These are phyloP conservation scores for Camelina hispida DNA, from an alignment of 345 rosid species.

Conservation along the genomic window DNA sequence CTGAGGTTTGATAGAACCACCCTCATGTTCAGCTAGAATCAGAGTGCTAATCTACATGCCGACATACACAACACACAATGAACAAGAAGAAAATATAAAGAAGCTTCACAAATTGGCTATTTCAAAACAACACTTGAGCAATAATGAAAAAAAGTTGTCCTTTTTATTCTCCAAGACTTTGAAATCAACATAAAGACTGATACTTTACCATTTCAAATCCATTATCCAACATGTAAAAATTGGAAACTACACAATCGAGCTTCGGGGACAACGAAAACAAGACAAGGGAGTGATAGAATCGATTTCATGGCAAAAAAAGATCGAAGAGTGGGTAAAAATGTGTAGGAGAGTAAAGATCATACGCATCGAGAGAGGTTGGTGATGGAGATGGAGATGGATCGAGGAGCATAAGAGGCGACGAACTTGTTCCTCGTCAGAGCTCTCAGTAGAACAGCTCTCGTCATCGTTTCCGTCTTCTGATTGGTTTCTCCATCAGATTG, in stretches of 20 bases:
- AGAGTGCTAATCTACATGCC: constrained; percentile 66
- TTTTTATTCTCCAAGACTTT: not conserved
- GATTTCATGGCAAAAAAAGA: not conserved
- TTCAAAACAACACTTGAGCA: not conserved
- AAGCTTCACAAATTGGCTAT: not conserved
- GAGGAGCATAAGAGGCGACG: constrained; percentile 2
- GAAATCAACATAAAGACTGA: constrained; percentile 1
- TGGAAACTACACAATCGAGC: not conserved
- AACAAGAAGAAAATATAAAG: not conserved
- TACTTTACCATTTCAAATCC: not conserved
- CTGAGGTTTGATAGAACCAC: constrained; percentile 67
- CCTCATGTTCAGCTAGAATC: constrained; percentile 82
- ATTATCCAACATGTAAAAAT: not conserved
- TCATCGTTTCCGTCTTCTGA: constrained; percentile 31
- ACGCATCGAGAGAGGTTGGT: constrained; percentile 34
- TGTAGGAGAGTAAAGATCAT: not conserved
- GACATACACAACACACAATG: not conserved
- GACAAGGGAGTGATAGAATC: not conserved
- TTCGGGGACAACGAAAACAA: not conserved
- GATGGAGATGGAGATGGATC: constrained; percentile 24
- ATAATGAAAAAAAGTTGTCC: not conserved
- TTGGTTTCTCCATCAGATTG: constrained; percentile 21
- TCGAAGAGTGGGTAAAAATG: not conserved
- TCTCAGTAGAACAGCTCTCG: constrained; percentile 34
- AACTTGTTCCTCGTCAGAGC: constrained; percentile 39